phyloP scores from a whole-genome alignment of 345 rosid genomes.

The Aquilaria malaccensis region DNA sequence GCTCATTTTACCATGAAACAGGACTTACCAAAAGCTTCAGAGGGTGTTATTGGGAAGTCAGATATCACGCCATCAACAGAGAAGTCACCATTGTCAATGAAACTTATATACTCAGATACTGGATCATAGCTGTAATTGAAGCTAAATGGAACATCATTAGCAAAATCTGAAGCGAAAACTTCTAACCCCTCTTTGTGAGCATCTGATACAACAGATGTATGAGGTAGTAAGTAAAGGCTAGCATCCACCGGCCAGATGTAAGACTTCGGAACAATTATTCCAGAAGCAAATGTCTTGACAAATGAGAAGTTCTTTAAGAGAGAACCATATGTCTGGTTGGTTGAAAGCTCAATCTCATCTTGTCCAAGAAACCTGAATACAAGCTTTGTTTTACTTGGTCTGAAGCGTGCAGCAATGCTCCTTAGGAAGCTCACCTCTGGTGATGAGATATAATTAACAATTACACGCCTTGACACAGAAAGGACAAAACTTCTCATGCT shows the following conservation, averaged over 20 bases:
- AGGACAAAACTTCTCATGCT: constrained; percentile 61
- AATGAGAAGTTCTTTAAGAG: constrained; percentile 55
- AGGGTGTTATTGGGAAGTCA: constrained; percentile 83
- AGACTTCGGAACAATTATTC: constrained; percentile 75
- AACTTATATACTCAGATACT: constrained; percentile 51
- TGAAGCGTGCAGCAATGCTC: constrained; percentile 41
- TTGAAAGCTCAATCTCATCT: constrained; percentile 58
- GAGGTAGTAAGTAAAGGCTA: constrained; percentile 39
- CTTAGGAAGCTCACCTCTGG: constrained; percentile 75
- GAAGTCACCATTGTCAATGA: constrained; percentile 70
- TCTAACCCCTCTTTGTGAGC: constrained; percentile 84
- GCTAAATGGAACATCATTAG: constrained; percentile 58
- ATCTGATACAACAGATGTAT: constrained; percentile 54
- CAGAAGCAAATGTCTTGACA: constrained; percentile 91
- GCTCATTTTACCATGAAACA: constrained; percentile 1
- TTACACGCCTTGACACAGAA: constrained; percentile 28
- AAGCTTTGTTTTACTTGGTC: constrained; percentile 39
- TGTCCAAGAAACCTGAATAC: constrained; percentile 51
- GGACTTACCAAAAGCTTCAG: constrained; percentile 57
- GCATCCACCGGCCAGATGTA: constrained; percentile 64
- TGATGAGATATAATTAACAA: constrained; percentile 62
- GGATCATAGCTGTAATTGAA: constrained; percentile 89
- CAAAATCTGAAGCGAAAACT: constrained; percentile 77
- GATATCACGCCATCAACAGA: constrained; percentile 86
- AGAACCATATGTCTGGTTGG: constrained; percentile 67